Conservation (phyloP, 805 yeast species). For the Candida rishiriensis region DNA sequence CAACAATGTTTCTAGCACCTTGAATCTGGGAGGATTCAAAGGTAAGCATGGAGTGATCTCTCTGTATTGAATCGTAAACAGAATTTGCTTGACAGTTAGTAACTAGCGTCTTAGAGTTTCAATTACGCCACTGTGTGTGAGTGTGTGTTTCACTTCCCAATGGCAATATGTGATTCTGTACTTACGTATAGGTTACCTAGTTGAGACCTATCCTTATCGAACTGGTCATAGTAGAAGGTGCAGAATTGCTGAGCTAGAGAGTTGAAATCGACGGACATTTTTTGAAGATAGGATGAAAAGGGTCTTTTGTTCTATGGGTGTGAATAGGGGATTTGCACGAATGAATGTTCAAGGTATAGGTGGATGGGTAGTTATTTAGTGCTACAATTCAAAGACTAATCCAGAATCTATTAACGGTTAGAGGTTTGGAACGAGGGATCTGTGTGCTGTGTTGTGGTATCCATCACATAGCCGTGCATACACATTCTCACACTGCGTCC, state of each 20-base stretch:
- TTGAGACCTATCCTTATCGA: slow-evolving; percentile 87
- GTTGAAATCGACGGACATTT: slow-evolving; percentile 33
- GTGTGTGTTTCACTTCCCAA: no score
- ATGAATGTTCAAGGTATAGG: no score
- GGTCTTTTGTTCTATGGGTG: no score
- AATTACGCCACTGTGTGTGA: neutral
- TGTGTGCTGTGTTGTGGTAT: no score
- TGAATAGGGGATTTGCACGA: no score
- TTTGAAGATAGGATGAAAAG: no score
- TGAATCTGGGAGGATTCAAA: slow-evolving; percentile 92
- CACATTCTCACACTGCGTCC: no score
- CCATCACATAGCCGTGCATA: no score
- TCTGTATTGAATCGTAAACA: slow-evolving; percentile 29
- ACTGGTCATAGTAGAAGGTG: slow-evolving; percentile 90
- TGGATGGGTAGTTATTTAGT: no score
- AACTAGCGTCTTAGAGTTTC: neutral
- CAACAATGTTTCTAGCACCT: slow-evolving; percentile 90
- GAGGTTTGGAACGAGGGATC: no score
- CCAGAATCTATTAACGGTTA: no score
- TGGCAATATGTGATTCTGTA: slow-evolving; percentile 8
- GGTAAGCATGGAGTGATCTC: slow-evolving; percentile 96
- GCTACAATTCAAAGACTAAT: no score
- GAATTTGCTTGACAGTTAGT: slow-evolving; percentile 8
- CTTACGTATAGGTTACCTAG: slow-evolving; percentile 82
- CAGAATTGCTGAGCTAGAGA: slow-evolving; percentile 67